A percentile compares a stretch with the other conserved stretches of the same genome.
phyloP scores from a whole-genome alignment of 73 alveolate genomes.

The Diophrys appendiculata region DNA sequence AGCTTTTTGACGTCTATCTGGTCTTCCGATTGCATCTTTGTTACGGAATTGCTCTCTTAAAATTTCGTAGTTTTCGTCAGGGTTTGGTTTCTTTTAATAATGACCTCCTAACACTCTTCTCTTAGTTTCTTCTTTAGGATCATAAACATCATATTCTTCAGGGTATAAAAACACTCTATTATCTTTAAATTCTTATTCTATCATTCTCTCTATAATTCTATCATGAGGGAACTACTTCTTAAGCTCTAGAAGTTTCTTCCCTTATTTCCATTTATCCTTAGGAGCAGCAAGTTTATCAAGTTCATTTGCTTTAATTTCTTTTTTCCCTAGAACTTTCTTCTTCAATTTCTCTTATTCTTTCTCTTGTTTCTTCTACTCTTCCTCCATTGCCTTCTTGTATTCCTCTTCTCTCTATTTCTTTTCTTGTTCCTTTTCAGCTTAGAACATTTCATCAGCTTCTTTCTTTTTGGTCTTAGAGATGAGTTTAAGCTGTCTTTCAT shows the following conservation, averaged over 20 bases:
- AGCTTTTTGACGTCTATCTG: slow-evolving; percentile 35
- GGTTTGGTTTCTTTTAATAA: slow-evolving; percentile 50
- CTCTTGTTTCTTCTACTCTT: slow-evolving; percentile 68
- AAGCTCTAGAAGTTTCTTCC: slow-evolving; percentile 75
- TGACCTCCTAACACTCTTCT: slow-evolving; percentile 66
- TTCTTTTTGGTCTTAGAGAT: slow-evolving; percentile 6
- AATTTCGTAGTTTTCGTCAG: slow-evolving; percentile 30
- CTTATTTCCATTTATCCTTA: slow-evolving; percentile 87
- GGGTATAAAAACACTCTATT: slow-evolving; percentile 91
- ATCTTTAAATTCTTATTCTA: slow-evolving; percentile 88
- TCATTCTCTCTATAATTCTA: slow-evolving; percentile 84
- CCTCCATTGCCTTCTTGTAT: background rate
- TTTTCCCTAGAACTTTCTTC: slow-evolving; percentile 27
- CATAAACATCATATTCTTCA: slow-evolving; percentile 93
- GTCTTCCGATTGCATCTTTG: slow-evolving; percentile 39
- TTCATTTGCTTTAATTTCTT: slow-evolving; percentile 38
- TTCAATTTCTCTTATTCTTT: slow-evolving; percentile 6
- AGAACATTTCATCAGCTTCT: slow-evolving; percentile 5
- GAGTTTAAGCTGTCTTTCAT: slow-evolving; percentile 12
- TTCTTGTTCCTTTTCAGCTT: background rate
- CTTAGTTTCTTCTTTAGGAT: slow-evolving; percentile 85
- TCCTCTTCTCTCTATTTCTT: background rate
- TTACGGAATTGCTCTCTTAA: slow-evolving; percentile 27
- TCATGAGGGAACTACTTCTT: slow-evolving; percentile 88
- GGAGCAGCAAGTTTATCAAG: slow-evolving; percentile 82